These are phyloP conservation scores for Mortierella sp. DNA, from an alignment of 371 early-diverging fungal genomes.

Conservation along the genomic window DNA sequence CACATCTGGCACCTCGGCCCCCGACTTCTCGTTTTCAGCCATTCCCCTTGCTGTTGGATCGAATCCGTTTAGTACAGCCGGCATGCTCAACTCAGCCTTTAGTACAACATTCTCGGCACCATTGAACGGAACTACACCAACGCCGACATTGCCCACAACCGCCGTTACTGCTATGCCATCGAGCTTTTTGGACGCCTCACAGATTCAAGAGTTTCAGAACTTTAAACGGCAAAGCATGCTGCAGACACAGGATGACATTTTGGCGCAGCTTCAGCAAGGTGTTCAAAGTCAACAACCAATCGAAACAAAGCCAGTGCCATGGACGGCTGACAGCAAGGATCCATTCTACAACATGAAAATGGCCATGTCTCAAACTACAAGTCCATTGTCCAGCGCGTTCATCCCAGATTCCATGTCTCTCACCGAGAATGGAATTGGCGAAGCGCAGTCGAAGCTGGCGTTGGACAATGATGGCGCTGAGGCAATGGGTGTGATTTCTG, in stretches of 20 bases:
- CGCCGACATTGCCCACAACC: conserved; percentile 7
- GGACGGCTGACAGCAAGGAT: conserved; percentile 27
- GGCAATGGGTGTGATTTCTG: neutral
- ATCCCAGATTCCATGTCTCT: conserved; percentile 15
- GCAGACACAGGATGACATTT: conserved; percentile 40
- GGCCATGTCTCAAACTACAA: conserved; percentile 47
- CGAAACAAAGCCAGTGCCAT: conserved; percentile 21
- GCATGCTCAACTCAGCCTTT: conserved; percentile 32
- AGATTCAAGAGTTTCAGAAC: conserved; percentile 52
- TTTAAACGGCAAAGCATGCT: conserved; percentile 42
- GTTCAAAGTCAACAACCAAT: conserved; percentile 26
- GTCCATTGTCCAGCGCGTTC: conserved; percentile 41
- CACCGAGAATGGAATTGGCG: conserved; percentile 3
- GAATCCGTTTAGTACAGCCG: conserved; percentile 30
- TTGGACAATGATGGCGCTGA: neutral
- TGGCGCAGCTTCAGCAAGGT: conserved; percentile 44
- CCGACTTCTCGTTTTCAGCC: conserved; percentile 2
- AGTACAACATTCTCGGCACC: conserved; percentile 37
- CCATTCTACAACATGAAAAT: conserved; percentile 35
- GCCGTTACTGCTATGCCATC: conserved; percentile 23
- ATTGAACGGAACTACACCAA: conserved; percentile 8
- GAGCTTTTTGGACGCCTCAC: conserved; percentile 50
- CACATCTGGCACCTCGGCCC: conserved; percentile 10
- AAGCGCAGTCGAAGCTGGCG: neutral
- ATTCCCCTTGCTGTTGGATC: neutral